phyloP scores from a whole-genome alignment of 441 rosid species.

The Manihot esculenta region DNA sequence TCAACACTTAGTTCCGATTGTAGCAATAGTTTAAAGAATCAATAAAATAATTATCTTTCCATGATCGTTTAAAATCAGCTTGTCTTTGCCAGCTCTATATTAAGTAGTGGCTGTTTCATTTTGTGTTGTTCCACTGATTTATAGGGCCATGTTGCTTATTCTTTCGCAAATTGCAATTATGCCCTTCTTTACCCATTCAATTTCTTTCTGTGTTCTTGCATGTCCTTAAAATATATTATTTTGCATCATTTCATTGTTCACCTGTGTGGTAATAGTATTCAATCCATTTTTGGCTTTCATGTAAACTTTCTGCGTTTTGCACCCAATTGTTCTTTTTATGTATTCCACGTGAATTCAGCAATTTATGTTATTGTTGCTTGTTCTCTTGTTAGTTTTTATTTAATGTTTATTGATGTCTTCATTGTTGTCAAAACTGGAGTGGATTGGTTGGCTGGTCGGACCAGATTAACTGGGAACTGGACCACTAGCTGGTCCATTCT shows the following conservation, averaged over 20 bases:
- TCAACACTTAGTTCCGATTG: neutral
- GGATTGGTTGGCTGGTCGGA: no score
- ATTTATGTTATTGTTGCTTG: neutral
- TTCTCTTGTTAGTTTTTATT: neutral
- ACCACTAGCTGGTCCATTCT: no score
- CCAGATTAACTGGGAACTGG: no score
- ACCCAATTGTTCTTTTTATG: neutral
- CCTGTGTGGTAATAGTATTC: neutral
- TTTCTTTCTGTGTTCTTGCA: neutral
- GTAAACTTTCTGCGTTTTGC: neutral
- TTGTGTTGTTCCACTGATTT: constrained; percentile 1
- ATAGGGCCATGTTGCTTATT: neutral
- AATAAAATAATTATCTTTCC: no score
- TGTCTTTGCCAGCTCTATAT: neutral
- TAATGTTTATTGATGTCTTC: neutral
- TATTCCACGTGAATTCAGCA: neutral
- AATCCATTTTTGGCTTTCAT: neutral
- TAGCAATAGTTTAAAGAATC: neutral
- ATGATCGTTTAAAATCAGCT: neutral
- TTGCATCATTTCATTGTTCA: neutral
- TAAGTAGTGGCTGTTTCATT: neutral
- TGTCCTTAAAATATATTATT: neutral
- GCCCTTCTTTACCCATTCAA: neutral
- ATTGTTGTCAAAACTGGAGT: no score
- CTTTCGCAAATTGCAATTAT: neutral